Percentiles rank a stretch among this genome's conserved stretches.
Conservation (phyloP, 2,329 filamentous ascomycete genomes). For the Thielaviopsis ethacetica region DNA sequence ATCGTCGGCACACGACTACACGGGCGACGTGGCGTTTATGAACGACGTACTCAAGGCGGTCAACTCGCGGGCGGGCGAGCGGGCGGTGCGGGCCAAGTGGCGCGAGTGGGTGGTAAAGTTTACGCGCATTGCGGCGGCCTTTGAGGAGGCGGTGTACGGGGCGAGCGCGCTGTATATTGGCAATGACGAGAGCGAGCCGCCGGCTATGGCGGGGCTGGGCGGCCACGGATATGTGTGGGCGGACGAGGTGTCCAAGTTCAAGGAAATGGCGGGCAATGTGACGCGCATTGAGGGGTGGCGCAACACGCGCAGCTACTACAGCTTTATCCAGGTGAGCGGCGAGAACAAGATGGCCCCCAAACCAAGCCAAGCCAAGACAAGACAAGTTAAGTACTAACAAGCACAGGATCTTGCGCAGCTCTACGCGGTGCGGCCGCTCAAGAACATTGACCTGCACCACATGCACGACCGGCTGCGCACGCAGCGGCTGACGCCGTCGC, state of each 20-base stretch:
- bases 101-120: constrained; percentile 90
- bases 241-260: constrained; percentile 62
- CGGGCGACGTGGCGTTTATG: constrained; percentile 82
- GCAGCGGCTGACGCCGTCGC: constrained; percentile 57
- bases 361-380: neutral
- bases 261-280: constrained; percentile 80
- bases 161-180: constrained; percentile 79
- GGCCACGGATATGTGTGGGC: constrained; percentile 95
- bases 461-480: constrained; percentile 81
- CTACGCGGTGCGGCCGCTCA: constrained; percentile 50
- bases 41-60: constrained; percentile 71
- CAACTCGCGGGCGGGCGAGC: constrained; percentile 70
- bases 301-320: constrained; percentile 87
- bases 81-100: constrained; percentile 82
- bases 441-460: constrained; percentile 75
- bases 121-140: constrained; percentile 77
- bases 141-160: constrained; percentile 91
- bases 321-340: constrained; percentile 59
- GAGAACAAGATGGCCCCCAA: neutral
- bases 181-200: constrained; percentile 49
- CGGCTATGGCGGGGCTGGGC: constrained; percentile 38
- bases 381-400: neutral
- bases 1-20: constrained; percentile 44
- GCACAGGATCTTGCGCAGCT: constrained; percentile 47
- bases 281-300: constrained; percentile 94